Evolutionary conservation across 78 protist species (phyloP).

Genomic region (Diacronema lutheri): DNA sequence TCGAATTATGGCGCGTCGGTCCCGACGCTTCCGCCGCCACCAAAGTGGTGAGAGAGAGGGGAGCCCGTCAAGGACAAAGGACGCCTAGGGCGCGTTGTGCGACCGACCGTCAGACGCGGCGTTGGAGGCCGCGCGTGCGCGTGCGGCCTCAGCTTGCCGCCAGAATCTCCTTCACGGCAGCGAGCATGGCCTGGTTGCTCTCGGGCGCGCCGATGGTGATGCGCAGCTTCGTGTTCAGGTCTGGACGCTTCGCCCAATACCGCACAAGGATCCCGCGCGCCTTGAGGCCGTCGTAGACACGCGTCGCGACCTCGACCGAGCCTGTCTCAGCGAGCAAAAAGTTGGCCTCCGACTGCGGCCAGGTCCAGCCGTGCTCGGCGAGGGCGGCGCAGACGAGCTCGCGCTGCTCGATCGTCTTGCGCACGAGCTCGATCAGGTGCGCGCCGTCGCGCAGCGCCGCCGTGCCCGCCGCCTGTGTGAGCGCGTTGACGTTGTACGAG

Average conservation of each 20-base stretch:
- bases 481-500: slow-evolving; percentile 1
- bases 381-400: neutral
- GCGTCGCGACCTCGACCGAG: neutral
- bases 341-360: neutral
- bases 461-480: neutral
- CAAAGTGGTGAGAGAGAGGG: too few species aligned
- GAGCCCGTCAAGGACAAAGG: too few species aligned
- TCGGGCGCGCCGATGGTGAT: neutral
- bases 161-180: too few species aligned
- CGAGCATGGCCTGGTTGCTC: neutral
- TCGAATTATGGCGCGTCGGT: too few species aligned
- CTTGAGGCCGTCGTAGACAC: neutral
- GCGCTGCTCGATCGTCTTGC: neutral
- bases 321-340: neutral
- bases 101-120: too few species aligned
- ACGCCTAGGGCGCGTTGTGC: too few species aligned
- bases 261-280: neutral
- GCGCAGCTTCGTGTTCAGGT: neutral
- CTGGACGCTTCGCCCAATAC: neutral
- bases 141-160: too few species aligned
- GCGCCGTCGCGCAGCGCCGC: neutral
- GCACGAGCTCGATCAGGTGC: neutral
- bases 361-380: neutral
- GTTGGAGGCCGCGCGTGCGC: too few species aligned
- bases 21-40: too few species aligned